Percentiles rank a stretch among this genome's conserved stretches.
These are phyloP conservation scores for Saccharomycopsis synnaedendra DNA, from an alignment of 805 yeast species.

Conservation along the genomic window DNA sequence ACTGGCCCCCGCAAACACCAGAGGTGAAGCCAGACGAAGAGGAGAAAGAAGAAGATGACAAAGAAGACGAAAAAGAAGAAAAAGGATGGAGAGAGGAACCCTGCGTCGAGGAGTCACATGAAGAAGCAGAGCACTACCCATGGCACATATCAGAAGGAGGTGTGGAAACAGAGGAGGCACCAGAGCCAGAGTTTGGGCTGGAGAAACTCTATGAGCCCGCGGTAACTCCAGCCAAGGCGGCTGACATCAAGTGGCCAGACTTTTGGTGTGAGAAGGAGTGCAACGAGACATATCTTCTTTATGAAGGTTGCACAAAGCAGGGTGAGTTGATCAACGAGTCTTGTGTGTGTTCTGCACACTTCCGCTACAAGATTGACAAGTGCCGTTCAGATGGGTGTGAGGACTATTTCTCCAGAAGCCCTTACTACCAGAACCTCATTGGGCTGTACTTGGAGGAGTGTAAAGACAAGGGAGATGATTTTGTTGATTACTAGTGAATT, in stretches of 20 bases:
- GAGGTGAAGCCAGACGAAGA: background rate
- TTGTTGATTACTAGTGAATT: slow-evolving; percentile 11
- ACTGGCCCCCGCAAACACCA: background rate
- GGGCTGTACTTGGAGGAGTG: slow-evolving; percentile 15
- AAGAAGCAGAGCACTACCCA: background rate
- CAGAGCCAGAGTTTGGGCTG: background rate
- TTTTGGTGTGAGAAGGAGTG: slow-evolving; percentile 17
- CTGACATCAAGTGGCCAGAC: slow-evolving; percentile 15
- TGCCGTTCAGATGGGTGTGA: slow-evolving; percentile 17
- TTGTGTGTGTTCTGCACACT: slow-evolving; percentile 17
- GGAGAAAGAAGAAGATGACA: background rate
- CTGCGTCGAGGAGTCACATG: background rate
- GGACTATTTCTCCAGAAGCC: slow-evolving; percentile 4
- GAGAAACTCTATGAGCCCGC: background rate
- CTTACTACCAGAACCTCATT: slow-evolving; percentile 13
- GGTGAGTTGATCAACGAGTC: slow-evolving; percentile 15
- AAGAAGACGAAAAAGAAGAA: background rate
- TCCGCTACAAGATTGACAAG: slow-evolving; percentile 15
- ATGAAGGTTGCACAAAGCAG: slow-evolving; percentile 16
- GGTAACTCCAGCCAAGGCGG: background rate
- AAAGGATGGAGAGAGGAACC: background rate
- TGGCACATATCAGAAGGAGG: background rate
- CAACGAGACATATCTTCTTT: slow-evolving; percentile 13
- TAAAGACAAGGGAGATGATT: slow-evolving; percentile 14
- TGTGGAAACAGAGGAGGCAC: background rate